Base-by-base conservation (phyloP, 768 basidiomycete genomes). In the Lentinula sp. region DNA sequence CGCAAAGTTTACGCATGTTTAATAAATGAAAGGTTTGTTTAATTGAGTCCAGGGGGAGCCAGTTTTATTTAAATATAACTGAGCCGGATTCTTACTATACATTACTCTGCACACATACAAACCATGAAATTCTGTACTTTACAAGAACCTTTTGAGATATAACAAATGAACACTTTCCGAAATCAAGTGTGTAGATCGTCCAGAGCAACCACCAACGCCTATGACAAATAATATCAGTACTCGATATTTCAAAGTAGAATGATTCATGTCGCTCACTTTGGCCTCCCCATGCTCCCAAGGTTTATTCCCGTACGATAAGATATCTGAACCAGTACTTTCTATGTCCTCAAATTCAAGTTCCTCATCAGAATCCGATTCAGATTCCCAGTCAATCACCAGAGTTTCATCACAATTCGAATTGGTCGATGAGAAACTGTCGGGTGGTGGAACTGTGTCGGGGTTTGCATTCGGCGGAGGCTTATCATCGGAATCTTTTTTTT, bases 201-300 rank as follows among this genome's bases (percentile, higher is more conserved):
- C 21, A 48, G 4, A 23, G 53, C 53, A 40, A 54, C 53, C 2
- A 23, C 18, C 18, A 54, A 40, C 13, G 53, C 34, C 53, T 54
- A 23, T 0, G 21, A 32, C 21, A 11, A 15, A 23, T 9, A 13
- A 51, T 32, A 15, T 51, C 15, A 34, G 16, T 48, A 23, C 7
- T 23, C 5, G 21, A 34, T 16, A 32, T 9, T 13, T 34, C 7
- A 28, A 16, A 9, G n/a, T 46, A 7, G 15, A n/a, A 51, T 32
- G 15, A 35, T 51, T 13, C 32, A 34, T 34, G 5, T 2, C 16
- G 68, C 76, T 28, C 62, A 79, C 78, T 62, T 67, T 62, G 51
- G 75, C 75, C 64, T 78, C 73, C 4, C 76, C 76, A 15, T 43
- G 31, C 28, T 80, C 78, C 76, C 78, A 79, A 5, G 79, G 77